These are phyloP conservation scores for Exophiala sideris DNA, from an alignment of 2,329 filamentous ascomycete genomes.

Conservation along the genomic window DNA sequence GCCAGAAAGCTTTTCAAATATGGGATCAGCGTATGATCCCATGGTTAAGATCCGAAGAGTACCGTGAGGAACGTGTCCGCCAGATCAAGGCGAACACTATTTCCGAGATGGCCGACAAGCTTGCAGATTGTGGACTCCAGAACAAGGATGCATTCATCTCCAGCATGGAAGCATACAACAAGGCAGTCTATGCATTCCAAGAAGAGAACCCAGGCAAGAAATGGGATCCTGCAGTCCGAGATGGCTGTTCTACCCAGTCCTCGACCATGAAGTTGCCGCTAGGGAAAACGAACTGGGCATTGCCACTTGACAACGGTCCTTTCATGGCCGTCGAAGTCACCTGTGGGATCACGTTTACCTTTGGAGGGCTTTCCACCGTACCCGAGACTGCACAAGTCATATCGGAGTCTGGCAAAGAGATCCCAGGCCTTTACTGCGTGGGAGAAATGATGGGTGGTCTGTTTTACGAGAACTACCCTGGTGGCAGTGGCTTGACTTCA, in stretches of 20 bases:
- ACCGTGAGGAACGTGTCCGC: constrained; percentile 55
- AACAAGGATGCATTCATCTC: constrained; percentile 47
- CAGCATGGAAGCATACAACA: constrained; percentile 57
- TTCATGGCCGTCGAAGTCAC: constrained; percentile 63
- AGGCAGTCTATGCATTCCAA: constrained; percentile 50
- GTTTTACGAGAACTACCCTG: constrained; percentile 63
- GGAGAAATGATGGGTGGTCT: constrained; percentile 66
- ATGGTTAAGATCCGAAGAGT: constrained; percentile 61
- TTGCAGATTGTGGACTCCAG: constrained; percentile 47
- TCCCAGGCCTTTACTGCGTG: constrained; percentile 57
- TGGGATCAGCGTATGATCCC: constrained; percentile 55
- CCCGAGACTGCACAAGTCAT: constrained; percentile 54
- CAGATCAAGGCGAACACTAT: constrained; percentile 52
- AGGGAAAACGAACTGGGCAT: constrained; percentile 65
- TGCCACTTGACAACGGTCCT: constrained; percentile 55
- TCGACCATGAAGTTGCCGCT: constrained; percentile 41
- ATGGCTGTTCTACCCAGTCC: constrained; percentile 61
- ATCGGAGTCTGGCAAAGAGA: constrained; percentile 41
- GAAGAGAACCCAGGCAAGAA: constrained; percentile 43
- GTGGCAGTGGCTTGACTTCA: constrained; percentile 60
- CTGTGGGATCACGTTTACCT: constrained; percentile 66
- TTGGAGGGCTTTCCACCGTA: constrained; percentile 60
- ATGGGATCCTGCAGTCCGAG: constrained; percentile 60
- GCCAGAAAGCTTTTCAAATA: constrained; percentile 60
- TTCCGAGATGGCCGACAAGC: constrained; percentile 55